phyloP scores from a whole-genome alignment of 257 asterid species.

The Fraxinus excelsior region DNA sequence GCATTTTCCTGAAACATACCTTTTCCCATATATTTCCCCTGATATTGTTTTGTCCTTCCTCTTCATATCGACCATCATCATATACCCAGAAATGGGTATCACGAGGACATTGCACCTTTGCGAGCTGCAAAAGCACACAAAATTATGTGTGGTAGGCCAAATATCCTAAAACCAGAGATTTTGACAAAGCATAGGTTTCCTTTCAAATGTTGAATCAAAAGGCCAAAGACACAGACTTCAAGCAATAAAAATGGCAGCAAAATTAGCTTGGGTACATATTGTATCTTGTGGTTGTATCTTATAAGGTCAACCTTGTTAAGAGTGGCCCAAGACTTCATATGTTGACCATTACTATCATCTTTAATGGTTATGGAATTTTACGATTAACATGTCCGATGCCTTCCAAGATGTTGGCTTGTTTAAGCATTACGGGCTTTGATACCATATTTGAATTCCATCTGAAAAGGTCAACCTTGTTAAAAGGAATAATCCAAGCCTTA shows the following conservation, averaged over 20 bases:
- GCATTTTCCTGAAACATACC: slow-evolving; percentile 37
- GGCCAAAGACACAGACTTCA: not conserved
- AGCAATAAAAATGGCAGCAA: not conserved
- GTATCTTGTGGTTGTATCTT: not conserved
- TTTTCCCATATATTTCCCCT: slow-evolving; percentile 97
- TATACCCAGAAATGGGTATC: slow-evolving; percentile 98
- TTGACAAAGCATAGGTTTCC: not conserved
- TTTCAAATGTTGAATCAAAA: slow-evolving; percentile 15
- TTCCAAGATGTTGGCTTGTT: too few relatives aligned
- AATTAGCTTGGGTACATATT: not conserved
- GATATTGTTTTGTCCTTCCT: slow-evolving; percentile 97
- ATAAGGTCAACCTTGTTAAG: not conserved
- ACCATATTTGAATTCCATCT: not conserved
- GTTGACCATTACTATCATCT: not conserved
- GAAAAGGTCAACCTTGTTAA: not conserved
- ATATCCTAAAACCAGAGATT: not conserved
- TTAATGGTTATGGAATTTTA: too few relatives aligned
- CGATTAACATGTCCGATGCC: not conserved
- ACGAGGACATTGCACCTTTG: slow-evolving; percentile 95
- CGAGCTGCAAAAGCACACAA: slow-evolving; percentile 56
- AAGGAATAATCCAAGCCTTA: not conserved
- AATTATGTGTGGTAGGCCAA: slow-evolving; percentile 8
- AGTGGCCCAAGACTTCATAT: not conserved
- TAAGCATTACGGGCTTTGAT: too few relatives aligned
- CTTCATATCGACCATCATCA: slow-evolving; percentile 96